These are phyloP conservation scores for Xeromyces bisporus DNA, from an alignment of 495 filamentous ascomycete genomes.

Conservation along the genomic window DNA sequence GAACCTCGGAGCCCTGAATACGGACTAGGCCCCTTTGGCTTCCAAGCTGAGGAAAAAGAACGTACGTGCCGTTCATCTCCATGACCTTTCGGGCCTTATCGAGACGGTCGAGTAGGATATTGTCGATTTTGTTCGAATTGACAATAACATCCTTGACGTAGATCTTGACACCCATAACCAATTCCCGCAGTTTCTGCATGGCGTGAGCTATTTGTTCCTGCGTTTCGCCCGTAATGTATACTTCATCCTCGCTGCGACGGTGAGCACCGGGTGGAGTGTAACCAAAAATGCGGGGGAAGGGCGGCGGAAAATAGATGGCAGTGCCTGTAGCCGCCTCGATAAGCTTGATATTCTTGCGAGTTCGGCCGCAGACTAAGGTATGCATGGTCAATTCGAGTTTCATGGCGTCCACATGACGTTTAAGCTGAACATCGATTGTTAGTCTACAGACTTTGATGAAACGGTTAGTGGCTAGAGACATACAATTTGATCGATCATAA, in stretches of 20 bases:
- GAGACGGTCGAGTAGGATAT: slow-evolving; percentile 73
- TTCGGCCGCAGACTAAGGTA: slow-evolving; percentile 75
- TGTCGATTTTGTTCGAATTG: slow-evolving; percentile 79
- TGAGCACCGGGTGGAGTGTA: slow-evolving; percentile 68
- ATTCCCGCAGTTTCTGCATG: slow-evolving; percentile 73
- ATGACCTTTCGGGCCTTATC: slow-evolving; percentile 97
- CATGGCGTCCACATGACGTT: slow-evolving; percentile 66
- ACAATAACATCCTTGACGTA: slow-evolving; percentile 84
- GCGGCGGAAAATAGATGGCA: slow-evolving; percentile 92
- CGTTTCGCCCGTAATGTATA: slow-evolving; percentile 82
- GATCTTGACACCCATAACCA: slow-evolving; percentile 60
- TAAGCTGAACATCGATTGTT: no score
- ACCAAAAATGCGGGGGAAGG: slow-evolving; percentile 75
- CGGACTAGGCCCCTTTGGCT: slow-evolving; percentile 63
- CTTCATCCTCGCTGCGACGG: slow-evolving; percentile 67
- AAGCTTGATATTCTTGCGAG: slow-evolving; percentile 87
- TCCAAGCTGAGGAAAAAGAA: slow-evolving; percentile 73
- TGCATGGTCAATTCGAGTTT: slow-evolving; percentile 78
- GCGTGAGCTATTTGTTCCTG: slow-evolving; percentile 65
- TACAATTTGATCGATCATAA: slow-evolving; percentile 96
- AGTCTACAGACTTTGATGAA: no score
- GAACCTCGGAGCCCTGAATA: slow-evolving; percentile 78
- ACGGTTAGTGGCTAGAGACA: slow-evolving; percentile 22
- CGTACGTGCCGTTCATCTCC: slow-evolving; percentile 86
- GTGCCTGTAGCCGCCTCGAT: slow-evolving; percentile 90